Percentiles rank a stretch among this genome's conserved stretches.
These are phyloP conservation scores for Coniochaeta pulveracea DNA, from an alignment of 2,329 filamentous ascomycete genomes.

Conservation along the genomic window DNA sequence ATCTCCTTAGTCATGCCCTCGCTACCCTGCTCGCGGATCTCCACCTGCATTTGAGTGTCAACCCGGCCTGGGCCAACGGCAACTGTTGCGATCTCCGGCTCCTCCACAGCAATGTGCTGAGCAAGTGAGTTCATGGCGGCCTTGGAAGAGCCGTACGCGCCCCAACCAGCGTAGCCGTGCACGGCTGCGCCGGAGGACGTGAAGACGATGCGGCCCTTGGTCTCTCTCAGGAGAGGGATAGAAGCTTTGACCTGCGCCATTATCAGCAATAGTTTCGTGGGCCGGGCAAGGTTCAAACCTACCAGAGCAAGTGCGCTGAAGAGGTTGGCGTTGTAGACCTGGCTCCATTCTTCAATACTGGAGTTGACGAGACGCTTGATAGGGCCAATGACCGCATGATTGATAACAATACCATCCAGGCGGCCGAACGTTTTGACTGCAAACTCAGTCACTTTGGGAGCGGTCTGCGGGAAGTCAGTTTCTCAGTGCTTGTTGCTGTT, in stretches of 20 bases:
- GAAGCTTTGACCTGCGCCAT: slow-evolving; percentile 53
- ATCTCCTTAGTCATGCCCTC: slow-evolving; percentile 38
- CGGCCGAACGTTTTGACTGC: slow-evolving; percentile 57
- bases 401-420: slow-evolving; percentile 75
- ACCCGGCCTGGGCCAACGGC: slow-evolving; percentile 70
- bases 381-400: slow-evolving; percentile 75
- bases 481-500: background rate
- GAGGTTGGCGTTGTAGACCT: slow-evolving; percentile 72
- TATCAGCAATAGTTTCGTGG: slow-evolving; percentile 7
- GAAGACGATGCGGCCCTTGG: slow-evolving; percentile 63
- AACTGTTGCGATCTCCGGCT: slow-evolving; percentile 62
- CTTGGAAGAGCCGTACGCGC: slow-evolving; percentile 72
- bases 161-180: slow-evolving; percentile 61
- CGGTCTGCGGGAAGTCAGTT: slow-evolving; percentile 28
- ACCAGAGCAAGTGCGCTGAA: slow-evolving; percentile 75
- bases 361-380: slow-evolving; percentile 59
- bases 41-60: slow-evolving; percentile 83
- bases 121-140: slow-evolving; percentile 74
- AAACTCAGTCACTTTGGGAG: slow-evolving; percentile 49
- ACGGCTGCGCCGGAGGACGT: slow-evolving; percentile 69
- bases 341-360: slow-evolving; percentile 63
- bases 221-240: slow-evolving; percentile 55
- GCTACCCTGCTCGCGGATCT: slow-evolving; percentile 53
- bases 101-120: slow-evolving; percentile 62
- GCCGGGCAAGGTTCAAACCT: slow-evolving; percentile 16